Base-by-base conservation (phyloP, 345 rosid genomes). In the Corchorus olitorius region DNA sequence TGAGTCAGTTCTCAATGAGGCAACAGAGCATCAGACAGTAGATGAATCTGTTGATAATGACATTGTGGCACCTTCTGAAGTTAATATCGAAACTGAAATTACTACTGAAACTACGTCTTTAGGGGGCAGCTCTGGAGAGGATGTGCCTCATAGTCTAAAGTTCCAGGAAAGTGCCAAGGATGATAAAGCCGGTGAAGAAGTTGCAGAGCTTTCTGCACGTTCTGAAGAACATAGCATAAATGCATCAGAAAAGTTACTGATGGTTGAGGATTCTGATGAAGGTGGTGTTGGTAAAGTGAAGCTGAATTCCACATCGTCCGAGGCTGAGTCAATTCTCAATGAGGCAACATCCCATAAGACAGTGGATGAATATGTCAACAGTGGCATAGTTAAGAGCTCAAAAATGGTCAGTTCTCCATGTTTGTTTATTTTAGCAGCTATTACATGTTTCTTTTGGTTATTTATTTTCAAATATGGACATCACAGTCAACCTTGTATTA, bases 351-450 rank as follows among this genome's bases (percentile, higher is more conserved):
- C 79, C 37, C 54, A 37, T 61, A 34, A 33, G 68, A 64, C 72
- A 8, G n/a, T 70, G 55, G 80, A 79, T 4, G 70, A 78, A 56
- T 80, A 45, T n/a, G 35, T 70, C 65, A 74, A 74, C 59, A 27
- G 41, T 37, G 70, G 77, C 65, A 46, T 22, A 49, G 5, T 13
- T 63, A 74, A 76, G 73, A 77, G 61, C 75, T 54, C 81, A 70
- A 65, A 76, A 65, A 45, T 78, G 83, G 86, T 85, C 74, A 80
- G 87, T 71, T 63, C 72, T 70, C 33, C 62, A 45, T 22, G 35
- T 68, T 61, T 39, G 49, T 74, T 75, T 63, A 52, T 22, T 50
- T 75, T 27, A 34, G 39, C 48, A 19, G 46, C 5, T 62, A 53
- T 3, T 35, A 60, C n/a, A 8, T 34, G 11, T 79, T 45, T 17